A percentile compares a stretch with the other conserved stretches of the same genome.
Conservation (phyloP, 2,329 filamentous ascomycete species). For the Beauveria bassiana region DNA sequence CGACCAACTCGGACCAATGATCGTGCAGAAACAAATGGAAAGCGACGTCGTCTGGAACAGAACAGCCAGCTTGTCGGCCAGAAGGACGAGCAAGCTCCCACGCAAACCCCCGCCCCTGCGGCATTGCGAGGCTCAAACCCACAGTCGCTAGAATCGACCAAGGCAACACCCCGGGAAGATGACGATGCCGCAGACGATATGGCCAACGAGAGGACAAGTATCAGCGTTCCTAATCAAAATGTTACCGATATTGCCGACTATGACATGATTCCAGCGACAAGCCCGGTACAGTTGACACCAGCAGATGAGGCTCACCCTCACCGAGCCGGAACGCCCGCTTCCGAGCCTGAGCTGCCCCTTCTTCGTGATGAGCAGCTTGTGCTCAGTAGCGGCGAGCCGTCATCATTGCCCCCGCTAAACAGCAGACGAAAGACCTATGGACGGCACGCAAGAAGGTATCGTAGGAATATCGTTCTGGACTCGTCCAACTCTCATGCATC, state of each 20-base stretch:
- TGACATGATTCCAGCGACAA: constrained; percentile 33
- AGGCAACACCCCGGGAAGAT: constrained; percentile 24
- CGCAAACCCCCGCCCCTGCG: background rate
- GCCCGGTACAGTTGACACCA: constrained; percentile 23
- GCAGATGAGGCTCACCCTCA: constrained; percentile 18
- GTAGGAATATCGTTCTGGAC: constrained; percentile 21
- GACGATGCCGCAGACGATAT: constrained; percentile 13
- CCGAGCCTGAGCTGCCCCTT: constrained; percentile 29
- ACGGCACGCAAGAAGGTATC: constrained; percentile 14
- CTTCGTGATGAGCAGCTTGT: constrained; percentile 15
- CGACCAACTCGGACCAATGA: constrained; percentile 17
- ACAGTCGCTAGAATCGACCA: constrained; percentile 22
- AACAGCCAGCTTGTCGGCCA: background rate
- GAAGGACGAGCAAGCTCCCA: background rate
- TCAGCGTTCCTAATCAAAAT: constrained; percentile 8
- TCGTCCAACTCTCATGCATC: constrained; percentile 17
- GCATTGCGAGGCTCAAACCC: constrained; percentile 19
- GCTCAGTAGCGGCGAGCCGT: constrained; percentile 19
- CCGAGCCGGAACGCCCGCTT: constrained; percentile 15
- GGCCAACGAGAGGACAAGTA: constrained; percentile 10
- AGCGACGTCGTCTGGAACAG: constrained; percentile 13
- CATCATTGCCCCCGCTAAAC: constrained; percentile 18
- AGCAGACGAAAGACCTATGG: constrained; percentile 18
- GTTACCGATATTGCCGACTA: constrained; percentile 19
- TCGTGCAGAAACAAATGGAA: constrained; percentile 19